These are phyloP conservation scores for Hymenoscyphus scutula DNA, from an alignment of 2,329 filamentous ascomycete species.

Conservation along the genomic window DNA sequence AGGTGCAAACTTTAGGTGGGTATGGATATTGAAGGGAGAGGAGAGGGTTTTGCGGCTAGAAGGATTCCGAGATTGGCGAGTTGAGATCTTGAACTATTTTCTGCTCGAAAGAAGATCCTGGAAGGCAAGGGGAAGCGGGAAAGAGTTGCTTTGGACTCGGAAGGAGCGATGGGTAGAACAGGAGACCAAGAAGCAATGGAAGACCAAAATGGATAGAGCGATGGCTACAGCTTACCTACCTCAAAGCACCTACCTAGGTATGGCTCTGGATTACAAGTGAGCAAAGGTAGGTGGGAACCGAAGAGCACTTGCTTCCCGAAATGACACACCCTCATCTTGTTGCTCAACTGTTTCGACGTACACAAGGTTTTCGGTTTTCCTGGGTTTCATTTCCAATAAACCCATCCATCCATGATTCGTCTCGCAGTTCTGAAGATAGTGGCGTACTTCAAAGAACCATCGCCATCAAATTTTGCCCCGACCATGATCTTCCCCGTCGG, in stretches of 20 bases:
- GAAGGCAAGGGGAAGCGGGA: background rate
- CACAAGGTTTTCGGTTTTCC: too few relatives aligned
- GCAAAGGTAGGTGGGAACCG: background rate
- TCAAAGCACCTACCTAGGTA: background rate
- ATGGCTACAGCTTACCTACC: background rate
- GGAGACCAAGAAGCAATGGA: background rate
- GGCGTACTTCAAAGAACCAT: constrained; percentile 38
- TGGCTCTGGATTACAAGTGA: background rate
- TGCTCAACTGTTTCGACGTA: background rate
- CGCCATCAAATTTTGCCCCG: constrained; percentile 39
- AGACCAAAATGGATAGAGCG: background rate
- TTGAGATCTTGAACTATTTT: background rate
- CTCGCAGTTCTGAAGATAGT: constrained; percentile 49
- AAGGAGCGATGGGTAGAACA: background rate
- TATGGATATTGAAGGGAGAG: background rate
- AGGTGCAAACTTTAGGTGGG: background rate
- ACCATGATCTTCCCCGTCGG: constrained; percentile 47
- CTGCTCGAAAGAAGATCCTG: background rate
- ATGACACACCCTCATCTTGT: background rate
- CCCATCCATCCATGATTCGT: constrained; percentile 45
- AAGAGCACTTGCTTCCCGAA: background rate
- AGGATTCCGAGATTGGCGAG: background rate
- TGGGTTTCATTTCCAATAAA: constrained; percentile 40
- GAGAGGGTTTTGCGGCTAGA: background rate
- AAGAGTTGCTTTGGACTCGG: background rate